These are phyloP conservation scores for Aspergillus incahuasiensis DNA, from an alignment of 495 filamentous ascomycete species.

Conservation along the genomic window DNA sequence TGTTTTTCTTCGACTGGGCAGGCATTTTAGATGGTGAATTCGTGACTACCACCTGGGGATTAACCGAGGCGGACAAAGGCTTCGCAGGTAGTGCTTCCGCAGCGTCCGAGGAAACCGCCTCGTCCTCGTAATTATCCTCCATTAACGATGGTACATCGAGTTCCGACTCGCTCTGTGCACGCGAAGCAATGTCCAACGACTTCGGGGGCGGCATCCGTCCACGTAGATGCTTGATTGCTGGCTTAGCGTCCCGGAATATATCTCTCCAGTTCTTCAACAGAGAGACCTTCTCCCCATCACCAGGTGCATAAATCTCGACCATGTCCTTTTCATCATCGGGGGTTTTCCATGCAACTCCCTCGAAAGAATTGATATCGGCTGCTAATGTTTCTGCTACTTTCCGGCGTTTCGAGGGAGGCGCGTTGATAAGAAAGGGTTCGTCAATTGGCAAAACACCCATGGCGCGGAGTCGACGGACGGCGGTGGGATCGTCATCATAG, in stretches of 20 bases:
- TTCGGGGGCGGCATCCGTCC: constrained; percentile 13
- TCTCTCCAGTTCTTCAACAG: constrained; percentile 51
- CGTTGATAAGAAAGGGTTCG: background rate
- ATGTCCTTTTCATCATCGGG: constrained; percentile 24
- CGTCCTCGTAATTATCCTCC: constrained; percentile 1
- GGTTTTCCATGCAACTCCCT: constrained; percentile 39
- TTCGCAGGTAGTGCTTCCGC: background rate
- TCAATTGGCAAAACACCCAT: constrained; percentile 10
- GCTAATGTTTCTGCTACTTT: background rate
- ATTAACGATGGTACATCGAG: constrained; percentile 1
- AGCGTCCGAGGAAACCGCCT: background rate
- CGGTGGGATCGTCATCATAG: constrained; percentile 44
- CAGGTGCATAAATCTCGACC: constrained; percentile 34
- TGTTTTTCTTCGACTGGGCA: constrained; percentile 10
- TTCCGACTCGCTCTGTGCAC: background rate
- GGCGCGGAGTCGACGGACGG: constrained; percentile 19
- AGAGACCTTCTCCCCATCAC: constrained; percentile 39
- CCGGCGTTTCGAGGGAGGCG: constrained; percentile 6
- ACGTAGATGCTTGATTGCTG: constrained; percentile 26
- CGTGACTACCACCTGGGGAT: constrained; percentile 7
- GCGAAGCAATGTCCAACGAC: background rate
- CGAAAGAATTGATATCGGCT: constrained; percentile 30
- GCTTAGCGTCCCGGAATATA: constrained; percentile 38
- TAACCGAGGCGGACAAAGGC: background rate
- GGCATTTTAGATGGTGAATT: constrained; percentile 5